Evolutionary conservation across 1,284 basidiomycete species (phyloP).

Genomic region (Ceratobasidium sp.): DNA sequence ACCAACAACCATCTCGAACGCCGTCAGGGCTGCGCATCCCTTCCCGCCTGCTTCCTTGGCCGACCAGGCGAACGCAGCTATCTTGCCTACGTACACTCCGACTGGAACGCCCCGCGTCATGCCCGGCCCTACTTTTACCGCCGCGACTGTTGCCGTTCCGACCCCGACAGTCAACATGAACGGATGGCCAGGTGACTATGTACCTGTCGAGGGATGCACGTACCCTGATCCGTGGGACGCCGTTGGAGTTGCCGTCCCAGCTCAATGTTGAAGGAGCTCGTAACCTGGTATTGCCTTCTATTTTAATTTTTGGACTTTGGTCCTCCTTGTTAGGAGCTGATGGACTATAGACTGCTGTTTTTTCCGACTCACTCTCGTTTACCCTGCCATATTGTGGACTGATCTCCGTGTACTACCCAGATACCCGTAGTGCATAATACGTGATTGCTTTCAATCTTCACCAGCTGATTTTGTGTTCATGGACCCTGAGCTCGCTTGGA

Average conservation of each 20-base stretch:
- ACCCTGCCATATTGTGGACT: no score
- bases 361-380: no score
- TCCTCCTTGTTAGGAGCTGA: no score
- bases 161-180: slow-evolving; percentile 66
- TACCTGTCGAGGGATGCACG: slow-evolving; percentile 63
- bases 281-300: no score
- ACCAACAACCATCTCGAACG: slow-evolving; percentile 78
- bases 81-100: slow-evolving; percentile 68
- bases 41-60: slow-evolving; percentile 69
- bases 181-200: slow-evolving; percentile 54
- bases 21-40: slow-evolving; percentile 51
- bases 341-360: no score
- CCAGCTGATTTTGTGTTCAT: no score
- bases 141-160: slow-evolving; percentile 53
- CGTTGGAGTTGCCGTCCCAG: slow-evolving; percentile 56
- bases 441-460: no score
- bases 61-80: slow-evolving; percentile 53
- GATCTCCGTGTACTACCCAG: no score
- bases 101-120: slow-evolving; percentile 66
- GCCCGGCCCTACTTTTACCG: slow-evolving; percentile 61
- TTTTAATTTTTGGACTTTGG: no score
- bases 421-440: no score
- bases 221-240: slow-evolving; percentile 72
- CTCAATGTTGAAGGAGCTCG: slow-evolving; percentile 40
- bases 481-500: no score